Conservation (phyloP, 2,329 filamentous ascomycete genomes). For the Ophiostoma angusticollis region DNA sequence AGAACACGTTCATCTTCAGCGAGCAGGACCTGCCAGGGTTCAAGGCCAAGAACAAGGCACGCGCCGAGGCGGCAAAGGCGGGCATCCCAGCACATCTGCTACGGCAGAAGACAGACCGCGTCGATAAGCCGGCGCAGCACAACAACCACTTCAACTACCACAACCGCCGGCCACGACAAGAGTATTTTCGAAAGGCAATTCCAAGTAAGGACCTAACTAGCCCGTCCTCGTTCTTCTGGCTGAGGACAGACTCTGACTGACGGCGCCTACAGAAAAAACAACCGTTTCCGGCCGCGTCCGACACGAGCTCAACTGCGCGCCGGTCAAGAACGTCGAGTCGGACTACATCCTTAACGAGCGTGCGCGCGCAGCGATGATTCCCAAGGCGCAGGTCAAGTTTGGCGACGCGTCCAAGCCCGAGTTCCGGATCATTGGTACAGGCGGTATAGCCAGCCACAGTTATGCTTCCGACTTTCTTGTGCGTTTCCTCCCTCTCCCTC, state of each 20-base stretch:
- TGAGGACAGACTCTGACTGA: too few species aligned
- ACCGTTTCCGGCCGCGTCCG: slow-evolving; percentile 58
- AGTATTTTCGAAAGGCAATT: slow-evolving; percentile 57
- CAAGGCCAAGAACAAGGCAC: slow-evolving; percentile 43
- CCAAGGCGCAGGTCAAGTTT: slow-evolving; percentile 42
- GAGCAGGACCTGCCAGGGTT: slow-evolving; percentile 84
- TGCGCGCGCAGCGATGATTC: slow-evolving; percentile 46
- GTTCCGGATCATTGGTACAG: slow-evolving; percentile 43
- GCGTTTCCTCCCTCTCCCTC: slow-evolving; percentile 21
- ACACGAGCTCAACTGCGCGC: slow-evolving; percentile 64
- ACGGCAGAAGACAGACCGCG: slow-evolving; percentile 26
- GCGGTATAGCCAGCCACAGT: slow-evolving; percentile 34
- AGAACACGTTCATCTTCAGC: slow-evolving; percentile 83
- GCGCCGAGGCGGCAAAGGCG: slow-evolving; percentile 42
- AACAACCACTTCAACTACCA: slow-evolving; percentile 13
- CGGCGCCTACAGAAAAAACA: slow-evolving; percentile 72
- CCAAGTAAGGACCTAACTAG: slow-evolving; percentile 42
- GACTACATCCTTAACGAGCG: slow-evolving; percentile 45
- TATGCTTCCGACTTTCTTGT: slow-evolving; percentile 44
- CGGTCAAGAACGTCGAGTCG: slow-evolving; percentile 59
- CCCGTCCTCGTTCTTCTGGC: neutral
- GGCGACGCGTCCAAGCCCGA: slow-evolving; percentile 37
- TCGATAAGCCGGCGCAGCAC: slow-evolving; percentile 30
- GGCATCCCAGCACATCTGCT: slow-evolving; percentile 47
- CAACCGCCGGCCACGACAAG: slow-evolving; percentile 22